A percentile compares a stretch with the other conserved stretches of the same genome.
Conservation (phyloP, 495 filamentous ascomycete genomes). For the Penicillium pulvis region DNA sequence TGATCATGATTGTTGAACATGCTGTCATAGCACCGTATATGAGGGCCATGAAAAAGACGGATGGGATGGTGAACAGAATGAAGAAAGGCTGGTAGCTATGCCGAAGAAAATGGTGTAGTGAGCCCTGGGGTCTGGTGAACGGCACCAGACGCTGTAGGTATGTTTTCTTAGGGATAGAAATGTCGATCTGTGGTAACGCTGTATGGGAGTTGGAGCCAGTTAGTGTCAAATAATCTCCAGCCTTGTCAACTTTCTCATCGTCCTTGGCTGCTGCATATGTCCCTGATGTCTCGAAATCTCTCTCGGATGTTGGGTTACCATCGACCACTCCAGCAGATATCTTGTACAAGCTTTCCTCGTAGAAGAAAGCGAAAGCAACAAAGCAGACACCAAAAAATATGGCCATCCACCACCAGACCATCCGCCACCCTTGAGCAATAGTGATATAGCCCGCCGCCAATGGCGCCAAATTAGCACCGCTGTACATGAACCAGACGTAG, state of each 20-base stretch:
- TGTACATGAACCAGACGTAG: constrained; percentile 35
- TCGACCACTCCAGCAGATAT: background rate
- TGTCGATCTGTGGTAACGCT: constrained; percentile 11
- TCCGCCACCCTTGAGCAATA: constrained; percentile 47
- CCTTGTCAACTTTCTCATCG: background rate
- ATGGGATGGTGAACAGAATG: constrained; percentile 32
- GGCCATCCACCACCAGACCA: constrained; percentile 53
- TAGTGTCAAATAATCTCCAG: background rate
- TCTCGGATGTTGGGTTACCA: constrained; percentile 2
- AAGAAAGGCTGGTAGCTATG: constrained; percentile 31
- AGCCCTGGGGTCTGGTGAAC: constrained; percentile 21
- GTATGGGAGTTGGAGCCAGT: background rate
- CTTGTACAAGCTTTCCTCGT: constrained; percentile 23
- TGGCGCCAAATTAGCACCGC: constrained; percentile 38
- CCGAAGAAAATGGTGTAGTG: constrained; percentile 19
- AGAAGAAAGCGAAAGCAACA: constrained; percentile 20
- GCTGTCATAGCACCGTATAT: constrained; percentile 38
- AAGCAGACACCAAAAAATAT: constrained; percentile 40
- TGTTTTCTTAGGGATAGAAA: constrained; percentile 23
- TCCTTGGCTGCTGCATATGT: background rate
- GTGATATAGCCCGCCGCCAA: constrained; percentile 50
- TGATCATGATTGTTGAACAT: constrained; percentile 32
- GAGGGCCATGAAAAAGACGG: constrained; percentile 37
- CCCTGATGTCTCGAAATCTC: constrained; percentile 6
- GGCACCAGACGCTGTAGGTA: constrained; percentile 19